Evolutionary conservation across 2,329 filamentous ascomycete genomes (phyloP), one percentile per base, ranked within the genome.

Genomic region (Diaporthe sp.): DNA sequence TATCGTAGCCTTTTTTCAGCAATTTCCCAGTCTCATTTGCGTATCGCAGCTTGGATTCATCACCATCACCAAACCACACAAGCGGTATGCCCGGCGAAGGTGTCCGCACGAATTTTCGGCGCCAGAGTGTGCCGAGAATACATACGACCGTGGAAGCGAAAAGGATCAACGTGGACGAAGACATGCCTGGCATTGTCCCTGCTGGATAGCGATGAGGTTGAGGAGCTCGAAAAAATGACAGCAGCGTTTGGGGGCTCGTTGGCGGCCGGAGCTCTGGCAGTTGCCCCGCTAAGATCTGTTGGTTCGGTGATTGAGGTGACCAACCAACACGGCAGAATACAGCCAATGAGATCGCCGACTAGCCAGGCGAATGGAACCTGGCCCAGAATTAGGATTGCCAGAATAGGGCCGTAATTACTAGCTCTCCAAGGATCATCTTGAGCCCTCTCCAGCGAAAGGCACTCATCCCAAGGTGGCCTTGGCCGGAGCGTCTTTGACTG

Each of bases 1-100:
- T 59, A 9, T 74, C 61, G 28, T 74, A 74, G 37, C 61, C 72
- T 17, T 59, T 34, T 42, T 25, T 74, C 13, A 74, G n/a, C 10
- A 68, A 42, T 25, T 57, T 68, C 17, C 61, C 37, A 2, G 72
- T 74, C 10, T 74, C 61, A 15, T 25, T 73, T 15, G 71, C 31
- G 37, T 73, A 73, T 51, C 49, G 71, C 46, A 15, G n/a, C n/a
- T 67, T 73, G 12, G 53, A 31, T 46, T 61, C 58, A 15, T 57
- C 46, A 9, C 37, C 58, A 31, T 61, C 58, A 9, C 62, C 71
- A 28, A 67, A 67, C 22, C 58, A 49, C 4, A 67, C 58, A 9
- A 67, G 49, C 7, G 70, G 58, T 4, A 73, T 17, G 37, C 15
- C 58, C 31, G 57, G 46, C 15, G 17, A 42, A 39, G 55, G 37